Conservation (phyloP, 192 early-diverging fungal genomes). For the Coemansia sp. region DNA sequence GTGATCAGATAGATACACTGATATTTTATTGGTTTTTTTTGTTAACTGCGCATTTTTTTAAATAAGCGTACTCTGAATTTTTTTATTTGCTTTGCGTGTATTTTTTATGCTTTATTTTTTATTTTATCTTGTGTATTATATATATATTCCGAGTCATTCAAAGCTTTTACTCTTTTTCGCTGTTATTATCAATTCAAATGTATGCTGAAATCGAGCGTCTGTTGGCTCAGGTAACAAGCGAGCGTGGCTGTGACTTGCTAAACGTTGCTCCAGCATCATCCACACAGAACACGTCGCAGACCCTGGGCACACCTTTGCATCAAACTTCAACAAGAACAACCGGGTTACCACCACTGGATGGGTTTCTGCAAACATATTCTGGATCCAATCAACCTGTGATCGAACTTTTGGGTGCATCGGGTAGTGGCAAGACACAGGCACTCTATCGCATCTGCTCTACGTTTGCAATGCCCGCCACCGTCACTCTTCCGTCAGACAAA, state of each 20-base stretch:
- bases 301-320: no score
- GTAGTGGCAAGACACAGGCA: slow-evolving; percentile 41
- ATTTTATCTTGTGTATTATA: not conserved
- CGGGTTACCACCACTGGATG: slow-evolving; percentile 16
- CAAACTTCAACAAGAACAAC: slow-evolving; percentile 7
- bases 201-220: slow-evolving; percentile 21
- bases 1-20: no score
- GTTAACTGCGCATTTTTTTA: not conserved
- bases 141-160: no score
- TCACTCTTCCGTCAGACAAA: not conserved
- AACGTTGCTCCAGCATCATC: not conserved
- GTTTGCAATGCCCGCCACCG: slow-evolving; percentile 1
- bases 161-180: no score
- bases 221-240: slow-evolving; percentile 20
- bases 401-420: slow-evolving; percentile 29
- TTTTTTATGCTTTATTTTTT: not conserved
- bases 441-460: slow-evolving; percentile 28
- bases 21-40: no score
- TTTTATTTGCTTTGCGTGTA: not conserved
- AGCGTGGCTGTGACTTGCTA: slow-evolving; percentile 14
- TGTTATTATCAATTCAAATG: slow-evolving; percentile 10
- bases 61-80: not conserved
- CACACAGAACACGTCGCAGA: not conserved
- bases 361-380: no score
- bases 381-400: no score